Evolutionary conservation across 371 early-diverging fungal genomes (phyloP).

Genomic region (Mortierella sp.): DNA sequence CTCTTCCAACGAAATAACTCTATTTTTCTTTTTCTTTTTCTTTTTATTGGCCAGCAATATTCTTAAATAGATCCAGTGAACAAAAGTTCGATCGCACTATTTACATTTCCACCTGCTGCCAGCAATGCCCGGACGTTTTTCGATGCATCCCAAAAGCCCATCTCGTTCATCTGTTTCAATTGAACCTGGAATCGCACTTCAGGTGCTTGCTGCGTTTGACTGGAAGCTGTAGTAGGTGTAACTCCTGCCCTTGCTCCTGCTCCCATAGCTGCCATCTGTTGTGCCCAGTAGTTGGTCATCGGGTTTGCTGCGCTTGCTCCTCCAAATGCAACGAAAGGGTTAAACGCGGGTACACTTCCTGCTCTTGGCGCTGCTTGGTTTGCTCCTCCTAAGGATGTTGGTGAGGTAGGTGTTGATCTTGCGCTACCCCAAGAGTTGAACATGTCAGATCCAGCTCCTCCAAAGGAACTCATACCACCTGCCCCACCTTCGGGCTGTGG

Average conservation of each 20-base stretch:
- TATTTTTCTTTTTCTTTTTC: neutral
- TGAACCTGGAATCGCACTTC: constrained; percentile 82
- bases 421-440: constrained; percentile 51
- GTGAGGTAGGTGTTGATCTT: constrained; percentile 14
- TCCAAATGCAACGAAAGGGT: constrained; percentile 60
- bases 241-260: constrained; percentile 46
- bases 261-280: constrained; percentile 38
- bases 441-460: constrained; percentile 21
- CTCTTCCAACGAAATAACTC: neutral
- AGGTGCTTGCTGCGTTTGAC: neutral
- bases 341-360: constrained; percentile 59
- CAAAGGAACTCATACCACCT: constrained; percentile 58
- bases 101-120: constrained; percentile 90
- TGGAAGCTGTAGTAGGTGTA: neutral
- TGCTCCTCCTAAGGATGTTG: constrained; percentile 19
- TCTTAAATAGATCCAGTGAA: constrained; percentile 57
- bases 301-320: constrained; percentile 28
- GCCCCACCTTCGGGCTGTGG: constrained; percentile 68
- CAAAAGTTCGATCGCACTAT: constrained; percentile 93
- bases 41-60: neutral
- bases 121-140: constrained; percentile 92
- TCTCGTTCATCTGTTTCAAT: constrained; percentile 93
- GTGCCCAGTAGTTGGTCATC: constrained; percentile 40
- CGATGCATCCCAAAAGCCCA: constrained; percentile 95
- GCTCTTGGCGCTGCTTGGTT: constrained; percentile 30